Base-by-base conservation (phyloP, 139 green algal genomes). In the Chlorella sp. region DNA sequence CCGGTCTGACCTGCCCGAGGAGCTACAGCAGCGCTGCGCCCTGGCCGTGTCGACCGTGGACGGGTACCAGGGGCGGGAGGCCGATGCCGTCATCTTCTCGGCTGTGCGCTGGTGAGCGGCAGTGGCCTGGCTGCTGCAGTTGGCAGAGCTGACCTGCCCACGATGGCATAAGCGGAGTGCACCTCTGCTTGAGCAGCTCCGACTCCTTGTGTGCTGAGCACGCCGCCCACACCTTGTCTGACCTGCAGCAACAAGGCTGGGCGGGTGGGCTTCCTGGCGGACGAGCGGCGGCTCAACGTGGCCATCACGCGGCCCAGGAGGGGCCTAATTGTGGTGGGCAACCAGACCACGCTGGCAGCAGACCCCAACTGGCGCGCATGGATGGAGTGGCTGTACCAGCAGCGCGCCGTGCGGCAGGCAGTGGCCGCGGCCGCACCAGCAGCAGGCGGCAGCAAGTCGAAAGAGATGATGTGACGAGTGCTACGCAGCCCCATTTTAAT, bases 281-380 rank as follows among this genome's bases (percentile, higher is more conserved):
- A 99, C 85, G 55, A 87, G 9, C 90, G 96, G 16, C 92, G 96
- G 39, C 85, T 99, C 25, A 99, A 98, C 71, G 96, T 99, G 65
- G 95, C 96, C 39, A 89, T 99, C 85, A 98, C 96, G 6, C 86
- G 96, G 3, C 92, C 95, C 13, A 85, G 90, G 41, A 88, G 94
- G 55, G 94, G 88, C 6, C 86, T 98, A 38, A 83, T 97, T 23
- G 94, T 98, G 39, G 85, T 98, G 18, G 92, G 92, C 64, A 81
- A 84, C 44, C 73, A 73, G 6, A 44, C 69, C 16, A 94, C 90
- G 6, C 90, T 96, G 32, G 12, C 30, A 1, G n/a, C 44, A 3
- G 82, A 89, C 44, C 51, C 44, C 20, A 83, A 63, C 39, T 83
- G 78, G 78, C 47, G 13, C 17, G 65, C 65, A n/a, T 51, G 23